Evolutionary conservation across 495 filamentous ascomycete species (phyloP).

Genomic region (Rhypophila decipiens): DNA sequence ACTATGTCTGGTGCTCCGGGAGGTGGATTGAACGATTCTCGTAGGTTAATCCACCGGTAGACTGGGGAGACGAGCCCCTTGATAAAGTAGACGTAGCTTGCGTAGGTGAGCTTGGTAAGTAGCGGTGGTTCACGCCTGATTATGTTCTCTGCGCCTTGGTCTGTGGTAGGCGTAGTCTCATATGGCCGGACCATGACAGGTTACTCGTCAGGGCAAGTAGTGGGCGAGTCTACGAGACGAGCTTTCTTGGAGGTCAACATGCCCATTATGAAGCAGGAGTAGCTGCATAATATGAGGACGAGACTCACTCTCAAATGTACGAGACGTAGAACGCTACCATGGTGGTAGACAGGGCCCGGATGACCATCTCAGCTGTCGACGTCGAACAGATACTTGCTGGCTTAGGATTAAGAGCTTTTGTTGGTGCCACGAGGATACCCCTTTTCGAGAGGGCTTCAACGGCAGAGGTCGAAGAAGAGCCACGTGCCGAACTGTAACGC

Average conservation of each 20-base stretch:
- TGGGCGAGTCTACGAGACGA: too few relatives aligned
- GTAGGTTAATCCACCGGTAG: conserved; percentile 16
- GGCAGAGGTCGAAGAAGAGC: too few relatives aligned
- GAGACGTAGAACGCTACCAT: conserved; percentile 9
- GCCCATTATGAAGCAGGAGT: neutral
- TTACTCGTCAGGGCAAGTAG: too few relatives aligned
- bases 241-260: neutral
- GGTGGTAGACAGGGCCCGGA: neutral
- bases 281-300: neutral
- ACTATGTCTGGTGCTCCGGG: conserved; percentile 15
- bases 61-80: conserved; percentile 6
- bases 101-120: conserved; percentile 15
- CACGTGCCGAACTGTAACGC: too few relatives aligned
- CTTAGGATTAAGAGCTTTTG: too few relatives aligned
- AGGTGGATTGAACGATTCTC: conserved; percentile 19
- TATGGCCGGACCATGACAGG: too few relatives aligned
- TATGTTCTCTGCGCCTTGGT: neutral
- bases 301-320: conserved; percentile 8
- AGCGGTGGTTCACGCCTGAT: too few relatives aligned
- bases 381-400: too few relatives aligned
- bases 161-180: neutral
- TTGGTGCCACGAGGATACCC: too few relatives aligned
- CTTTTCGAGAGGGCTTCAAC: too few relatives aligned
- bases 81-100: conserved; percentile 15
- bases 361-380: conserved; percentile 4